These are phyloP conservation scores for Stellera chamaejasme DNA, from an alignment of 345 rosid species.

Conservation along the genomic window DNA sequence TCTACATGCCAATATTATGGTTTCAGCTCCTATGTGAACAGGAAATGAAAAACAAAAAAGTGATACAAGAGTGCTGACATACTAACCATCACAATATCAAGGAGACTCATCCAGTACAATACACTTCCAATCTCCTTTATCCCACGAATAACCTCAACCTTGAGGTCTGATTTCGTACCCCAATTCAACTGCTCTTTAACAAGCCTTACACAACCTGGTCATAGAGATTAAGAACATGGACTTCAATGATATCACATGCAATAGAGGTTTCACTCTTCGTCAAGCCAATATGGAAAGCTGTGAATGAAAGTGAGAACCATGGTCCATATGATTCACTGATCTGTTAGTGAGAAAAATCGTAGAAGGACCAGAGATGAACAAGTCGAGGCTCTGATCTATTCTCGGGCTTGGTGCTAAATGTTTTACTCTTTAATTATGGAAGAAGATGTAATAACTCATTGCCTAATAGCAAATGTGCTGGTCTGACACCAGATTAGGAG, in stretches of 20 bases:
- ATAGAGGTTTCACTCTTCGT: constrained; percentile 1
- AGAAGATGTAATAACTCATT: too few relatives aligned
- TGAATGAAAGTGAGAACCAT: too few relatives aligned
- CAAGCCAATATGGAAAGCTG: not conserved
- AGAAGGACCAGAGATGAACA: too few relatives aligned
- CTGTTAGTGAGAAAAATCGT: too few relatives aligned
- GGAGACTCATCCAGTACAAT: constrained; percentile 89
- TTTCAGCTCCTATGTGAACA: not conserved
- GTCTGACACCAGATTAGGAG: too few relatives aligned
- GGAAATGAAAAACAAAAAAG: too few relatives aligned
- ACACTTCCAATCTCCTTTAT: constrained; percentile 97
- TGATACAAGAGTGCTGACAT: not conserved
- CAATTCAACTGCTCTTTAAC: constrained; percentile 86
- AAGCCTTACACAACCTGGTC: constrained; percentile 86
- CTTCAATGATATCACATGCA: constrained; percentile 1
- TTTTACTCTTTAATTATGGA: too few relatives aligned
- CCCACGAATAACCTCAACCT: constrained; percentile 78
- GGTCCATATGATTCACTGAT: too few relatives aligned
- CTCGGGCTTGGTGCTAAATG: too few relatives aligned
- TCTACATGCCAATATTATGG: constrained; percentile 5
- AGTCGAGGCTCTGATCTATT: too few relatives aligned
- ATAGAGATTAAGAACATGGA: constrained; percentile 7
- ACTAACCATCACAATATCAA: constrained; percentile 91
- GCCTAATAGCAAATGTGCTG: too few relatives aligned
- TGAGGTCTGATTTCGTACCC: constrained; percentile 87